phyloP scores from a whole-genome alignment of 2,329 filamentous ascomycete species.

The Cordyceps farinosa region DNA sequence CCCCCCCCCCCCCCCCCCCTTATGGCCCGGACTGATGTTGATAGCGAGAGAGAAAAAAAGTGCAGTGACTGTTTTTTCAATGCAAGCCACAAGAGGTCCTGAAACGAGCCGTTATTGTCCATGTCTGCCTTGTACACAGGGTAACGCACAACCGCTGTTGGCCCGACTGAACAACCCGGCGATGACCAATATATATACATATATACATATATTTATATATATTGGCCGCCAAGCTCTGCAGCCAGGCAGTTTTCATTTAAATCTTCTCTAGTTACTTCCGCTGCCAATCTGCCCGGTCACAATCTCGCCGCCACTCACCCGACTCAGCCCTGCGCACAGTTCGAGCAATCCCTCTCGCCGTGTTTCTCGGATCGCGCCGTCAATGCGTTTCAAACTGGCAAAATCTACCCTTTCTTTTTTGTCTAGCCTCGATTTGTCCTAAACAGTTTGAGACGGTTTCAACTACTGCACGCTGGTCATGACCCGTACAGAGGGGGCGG shows the following conservation, averaged over 20 bases:
- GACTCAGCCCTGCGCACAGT: not conserved
- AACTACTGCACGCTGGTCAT: not conserved
- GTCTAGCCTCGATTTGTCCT: not conserved
- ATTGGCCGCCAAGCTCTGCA: not conserved
- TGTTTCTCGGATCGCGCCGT: not conserved
- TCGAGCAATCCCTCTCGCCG: not conserved
- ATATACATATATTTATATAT: not conserved
- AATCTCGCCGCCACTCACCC: not conserved
- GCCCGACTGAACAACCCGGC: not conserved
- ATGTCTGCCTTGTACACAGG: not conserved
- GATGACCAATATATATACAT: not conserved
- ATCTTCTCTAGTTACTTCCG: not conserved
- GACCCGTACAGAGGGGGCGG: no score
- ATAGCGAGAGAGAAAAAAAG: not conserved
- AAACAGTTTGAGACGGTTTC: not conserved
- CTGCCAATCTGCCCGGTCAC: not conserved
- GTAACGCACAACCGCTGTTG: not conserved
- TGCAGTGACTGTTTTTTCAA: not conserved
- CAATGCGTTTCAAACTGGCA: not conserved
- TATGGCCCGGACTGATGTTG: not conserved
- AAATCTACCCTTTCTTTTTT: not conserved
- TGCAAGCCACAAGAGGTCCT: conserved; percentile 5
- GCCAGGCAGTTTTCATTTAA: not conserved
- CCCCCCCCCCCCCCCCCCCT: no score
- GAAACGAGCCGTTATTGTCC: not conserved